Base-by-base conservation (phyloP, 1,284 basidiomycete genomes). In the Kwoniella shivajii region DNA sequence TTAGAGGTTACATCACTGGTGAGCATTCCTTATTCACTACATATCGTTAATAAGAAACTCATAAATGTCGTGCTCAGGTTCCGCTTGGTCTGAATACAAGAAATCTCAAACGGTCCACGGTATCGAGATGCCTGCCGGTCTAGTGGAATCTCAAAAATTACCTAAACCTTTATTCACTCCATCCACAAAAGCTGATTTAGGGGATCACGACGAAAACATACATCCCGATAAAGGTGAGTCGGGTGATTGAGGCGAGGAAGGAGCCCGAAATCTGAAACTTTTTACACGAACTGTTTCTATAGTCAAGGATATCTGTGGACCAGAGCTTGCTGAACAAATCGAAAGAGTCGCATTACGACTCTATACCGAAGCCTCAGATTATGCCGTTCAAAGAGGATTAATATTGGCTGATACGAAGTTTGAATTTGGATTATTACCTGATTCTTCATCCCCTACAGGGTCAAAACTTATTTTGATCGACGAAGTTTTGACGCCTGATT, bases 371-470 rank as follows among this genome's bases (percentile, higher is more conserved):
- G 95, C 94, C 0, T 86, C 92, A 0, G 82, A 82, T 29, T 88
- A 92, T 73, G 92, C 94, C 6, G 80, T 82, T 34, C 82, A 84
- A 11, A 84, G 86, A 6, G 93, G 92, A n/a, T 83, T 99, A 61
- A 96, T 99, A 67, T 86, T 99, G 38, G 96, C 94, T 39, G 96
- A 99, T 75, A 92, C 90, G 42, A 92, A 93, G 73, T 90, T 93
- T 74, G 90, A 92, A 77, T 92, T 92, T 69, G 90, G 90, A 4
- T 82, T 92, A 39, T 72, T 88, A 67, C 59, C 68, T 50, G 53
- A 63, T 16, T 52, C 62, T 20, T 45, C 59, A 22, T 50, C 58
- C 9, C 58, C 63, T 14, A 59, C 55, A 30, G 69, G 75, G 45
- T 82, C 84, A 31, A 71, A 84, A 34, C 82, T 98, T 47, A 90